Percentiles rank a stretch among this genome's conserved stretches.
Evolutionary conservation across 2,329 filamentous ascomycete genomes (phyloP).

Genomic region (Catunica adiposa): DNA sequence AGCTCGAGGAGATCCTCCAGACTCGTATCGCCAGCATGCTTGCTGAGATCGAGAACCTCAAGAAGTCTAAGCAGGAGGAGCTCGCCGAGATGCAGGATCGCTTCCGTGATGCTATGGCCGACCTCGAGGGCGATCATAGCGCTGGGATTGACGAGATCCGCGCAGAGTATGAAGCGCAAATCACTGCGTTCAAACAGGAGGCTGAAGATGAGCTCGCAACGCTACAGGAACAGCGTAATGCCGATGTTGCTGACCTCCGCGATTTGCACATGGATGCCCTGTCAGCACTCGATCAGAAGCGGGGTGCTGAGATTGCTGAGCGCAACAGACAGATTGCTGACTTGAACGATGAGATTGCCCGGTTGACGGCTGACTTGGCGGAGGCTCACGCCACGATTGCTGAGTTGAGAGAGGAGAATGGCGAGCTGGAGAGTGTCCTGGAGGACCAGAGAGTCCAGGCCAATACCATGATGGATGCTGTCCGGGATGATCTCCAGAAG

Average conservation of each 20-base stretch:
- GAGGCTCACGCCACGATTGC: slow-evolving; percentile 8
- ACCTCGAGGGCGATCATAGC: neutral
- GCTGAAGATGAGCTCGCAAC: neutral
- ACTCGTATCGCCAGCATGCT: neutral
- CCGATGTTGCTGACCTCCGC: neutral
- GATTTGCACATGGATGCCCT: neutral
- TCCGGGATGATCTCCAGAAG: slow-evolving; percentile 11
- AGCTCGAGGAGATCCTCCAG: neutral
- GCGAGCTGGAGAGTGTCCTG: neutral
- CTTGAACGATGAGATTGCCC: slow-evolving; percentile 7
- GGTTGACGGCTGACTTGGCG: slow-evolving; percentile 6
- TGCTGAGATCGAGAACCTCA: no score
- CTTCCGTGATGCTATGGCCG: no score
- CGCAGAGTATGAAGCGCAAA: neutral
- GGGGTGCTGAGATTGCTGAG: neutral
- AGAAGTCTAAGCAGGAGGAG: neutral
- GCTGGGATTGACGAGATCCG: neutral
- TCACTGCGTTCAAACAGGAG: neutral
- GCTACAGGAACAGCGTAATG: neutral
- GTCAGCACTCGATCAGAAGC: neutral
- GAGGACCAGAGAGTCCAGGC: slow-evolving; percentile 13
- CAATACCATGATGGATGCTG: slow-evolving; percentile 10
- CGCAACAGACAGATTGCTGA: slow-evolving; percentile 6
- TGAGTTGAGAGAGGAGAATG: slow-evolving; percentile 8
- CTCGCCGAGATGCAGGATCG: neutral